phyloP scores from a whole-genome alignment of 108 stramenopile genomes.

The Nitzschia inconspicua region DNA sequence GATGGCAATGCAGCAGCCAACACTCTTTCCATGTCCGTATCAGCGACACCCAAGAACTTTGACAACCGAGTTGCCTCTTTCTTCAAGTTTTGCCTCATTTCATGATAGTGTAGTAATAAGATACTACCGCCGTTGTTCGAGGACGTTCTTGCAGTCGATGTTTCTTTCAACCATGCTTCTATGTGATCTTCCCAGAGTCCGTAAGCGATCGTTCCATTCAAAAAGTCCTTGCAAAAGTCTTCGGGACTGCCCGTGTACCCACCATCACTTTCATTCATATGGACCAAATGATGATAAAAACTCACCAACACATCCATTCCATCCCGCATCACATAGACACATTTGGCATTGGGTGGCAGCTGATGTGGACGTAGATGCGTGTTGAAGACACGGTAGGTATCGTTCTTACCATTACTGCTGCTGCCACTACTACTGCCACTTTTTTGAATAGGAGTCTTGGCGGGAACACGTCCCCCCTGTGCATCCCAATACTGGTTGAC shows the following conservation, averaged over 20 bases:
- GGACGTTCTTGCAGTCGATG: neutral
- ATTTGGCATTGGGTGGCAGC: constrained; percentile 32
- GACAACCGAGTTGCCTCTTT: constrained; percentile 8
- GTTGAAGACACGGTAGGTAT: constrained; percentile 50
- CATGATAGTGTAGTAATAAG: constrained; percentile 15
- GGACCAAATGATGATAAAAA: constrained; percentile 72
- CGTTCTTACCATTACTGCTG: neutral
- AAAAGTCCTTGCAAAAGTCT: constrained; percentile 43
- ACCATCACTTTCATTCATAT: constrained; percentile 46
- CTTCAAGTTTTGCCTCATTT: constrained; percentile 8
- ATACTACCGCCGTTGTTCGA: neutral
- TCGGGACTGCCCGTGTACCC: constrained; percentile 26
- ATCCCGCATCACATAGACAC: constrained; percentile 61
- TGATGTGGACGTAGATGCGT: constrained; percentile 56
- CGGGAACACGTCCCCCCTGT: neutral
- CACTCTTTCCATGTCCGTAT: neutral
- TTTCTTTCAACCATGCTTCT: constrained; percentile 32
- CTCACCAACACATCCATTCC: constrained; percentile 47
- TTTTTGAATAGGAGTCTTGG: neutral
- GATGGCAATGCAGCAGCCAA: no score
- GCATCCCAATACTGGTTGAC: constrained; percentile 53
- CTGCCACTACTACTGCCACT: neutral
- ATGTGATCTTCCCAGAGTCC: constrained; percentile 56
- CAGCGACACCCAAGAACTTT: neutral
- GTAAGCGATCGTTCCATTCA: constrained; percentile 48